Conservation (phyloP, 2,329 filamentous ascomycete species). For the Seiridium cupressi region DNA sequence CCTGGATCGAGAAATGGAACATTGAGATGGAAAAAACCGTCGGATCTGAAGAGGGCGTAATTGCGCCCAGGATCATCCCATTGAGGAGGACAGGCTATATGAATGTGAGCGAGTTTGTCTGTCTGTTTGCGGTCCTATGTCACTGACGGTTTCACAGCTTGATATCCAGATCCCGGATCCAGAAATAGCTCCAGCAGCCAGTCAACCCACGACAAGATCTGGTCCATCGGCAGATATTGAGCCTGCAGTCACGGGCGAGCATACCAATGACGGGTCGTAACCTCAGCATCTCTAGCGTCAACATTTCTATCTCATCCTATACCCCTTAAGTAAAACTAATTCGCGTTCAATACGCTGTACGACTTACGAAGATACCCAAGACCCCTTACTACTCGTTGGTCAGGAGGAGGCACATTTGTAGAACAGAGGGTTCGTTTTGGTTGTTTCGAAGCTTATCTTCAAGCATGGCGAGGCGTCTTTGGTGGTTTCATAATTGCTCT, state of each 20-base stretch:
- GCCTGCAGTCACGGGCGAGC: constrained; percentile 1
- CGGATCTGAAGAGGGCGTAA: constrained; percentile 47
- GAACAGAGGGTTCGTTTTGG: not conserved
- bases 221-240: constrained; percentile 16
- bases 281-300: constrained; percentile 3
- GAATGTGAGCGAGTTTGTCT: constrained; percentile 53
- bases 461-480: constrained; percentile 1
- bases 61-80: constrained; percentile 71
- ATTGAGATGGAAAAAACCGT: constrained; percentile 58
- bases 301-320: constrained; percentile 12
- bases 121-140: not conserved
- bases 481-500: not conserved
- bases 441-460: not conserved
- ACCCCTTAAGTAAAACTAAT: constrained; percentile 15
- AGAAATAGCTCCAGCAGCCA: constrained; percentile 59
- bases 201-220: constrained; percentile 36
- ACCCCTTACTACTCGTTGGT: not conserved
- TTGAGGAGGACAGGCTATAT: constrained; percentile 84
- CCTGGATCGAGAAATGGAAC: constrained; percentile 88
- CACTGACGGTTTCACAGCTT: constrained; percentile 49
- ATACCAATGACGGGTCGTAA: not conserved
- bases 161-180: constrained; percentile 82
- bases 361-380: constrained; percentile 27
- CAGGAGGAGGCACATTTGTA: not conserved
- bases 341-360: constrained; percentile 17